Conservation (phyloP, 2,329 filamentous ascomycete species). For the Sporothrix euskadiensis region DNA sequence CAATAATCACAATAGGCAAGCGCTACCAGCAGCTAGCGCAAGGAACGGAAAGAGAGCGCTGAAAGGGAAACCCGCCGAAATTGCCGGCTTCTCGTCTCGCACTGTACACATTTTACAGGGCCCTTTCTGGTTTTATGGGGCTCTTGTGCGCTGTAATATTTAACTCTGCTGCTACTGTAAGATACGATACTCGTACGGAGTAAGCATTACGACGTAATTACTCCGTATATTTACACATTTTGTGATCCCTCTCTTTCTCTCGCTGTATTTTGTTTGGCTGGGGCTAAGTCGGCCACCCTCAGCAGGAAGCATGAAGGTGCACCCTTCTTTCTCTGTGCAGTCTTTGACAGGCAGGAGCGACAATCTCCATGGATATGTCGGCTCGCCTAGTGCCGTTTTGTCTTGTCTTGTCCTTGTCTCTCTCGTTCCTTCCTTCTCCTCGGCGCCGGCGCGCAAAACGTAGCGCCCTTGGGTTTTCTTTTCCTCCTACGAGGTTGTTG, state of each 20-base stretch:
- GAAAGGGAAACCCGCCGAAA: conserved; percentile 13
- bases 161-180: neutral
- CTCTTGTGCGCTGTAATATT: neutral
- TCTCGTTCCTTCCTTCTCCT: conserved; percentile 8
- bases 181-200: neutral
- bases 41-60: conserved; percentile 18
- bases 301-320: neutral
- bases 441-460: conserved; percentile 21
- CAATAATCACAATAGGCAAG: conserved; percentile 12
- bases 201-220: neutral
- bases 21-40: conserved; percentile 14
- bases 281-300: neutral
- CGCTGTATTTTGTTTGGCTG: conserved; percentile 20
- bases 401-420: neutral
- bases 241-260: conserved; percentile 10
- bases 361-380: conserved; percentile 23
- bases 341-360: conserved; percentile 5
- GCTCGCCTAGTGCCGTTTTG: conserved; percentile 23
- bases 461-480: neutral
- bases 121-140: neutral
- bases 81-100: neutral
- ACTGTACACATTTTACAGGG: conserved; percentile 16
- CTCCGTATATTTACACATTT: neutral
- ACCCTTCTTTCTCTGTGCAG: neutral
- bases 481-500: neutral